Percentiles rank a stretch among this genome's conserved stretches.
These are phyloP conservation scores for Termitomyces sp. DNA, from an alignment of 768 basidiomycete genomes.

Conservation along the genomic window DNA sequence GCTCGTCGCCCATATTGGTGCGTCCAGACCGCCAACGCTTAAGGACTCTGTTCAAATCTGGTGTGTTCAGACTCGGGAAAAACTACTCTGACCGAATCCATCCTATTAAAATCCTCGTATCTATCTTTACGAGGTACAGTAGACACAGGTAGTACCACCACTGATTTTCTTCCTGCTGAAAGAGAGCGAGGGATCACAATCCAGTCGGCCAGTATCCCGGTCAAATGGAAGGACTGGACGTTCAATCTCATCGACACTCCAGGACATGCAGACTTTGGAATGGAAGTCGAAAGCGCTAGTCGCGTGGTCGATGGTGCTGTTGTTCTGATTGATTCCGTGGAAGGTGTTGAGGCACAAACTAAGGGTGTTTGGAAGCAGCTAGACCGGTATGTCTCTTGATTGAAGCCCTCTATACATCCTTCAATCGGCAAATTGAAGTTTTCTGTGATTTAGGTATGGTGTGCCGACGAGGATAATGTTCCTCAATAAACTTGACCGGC, in stretches of 20 bases:
- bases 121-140: conserved; percentile 73
- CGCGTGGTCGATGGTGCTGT: conserved; percentile 87
- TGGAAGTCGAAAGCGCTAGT: conserved; percentile 93
- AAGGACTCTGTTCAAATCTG: neutral
- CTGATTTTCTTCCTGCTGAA: conserved; percentile 86
- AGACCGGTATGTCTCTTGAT: conserved; percentile 56
- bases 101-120: conserved; percentile 70
- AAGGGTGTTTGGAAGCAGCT: conserved; percentile 85
- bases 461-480: conserved; percentile 77
- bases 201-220: conserved; percentile 87
- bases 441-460: conserved; percentile 48
- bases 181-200: conserved; percentile 89
- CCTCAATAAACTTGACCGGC: conserved; percentile 83
- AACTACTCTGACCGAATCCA: conserved; percentile 85
- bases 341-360: conserved; percentile 89
- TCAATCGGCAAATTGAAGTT: neutral
- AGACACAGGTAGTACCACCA: conserved; percentile 86
- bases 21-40: conserved; percentile 11
- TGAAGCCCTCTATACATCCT: conserved; percentile 17
- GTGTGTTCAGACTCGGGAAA: conserved; percentile 70
- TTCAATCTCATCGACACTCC: conserved; percentile 90
- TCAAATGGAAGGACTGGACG: conserved; percentile 78
- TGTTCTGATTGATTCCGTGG: conserved; percentile 84
- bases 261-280: conserved; percentile 93
- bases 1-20: conserved; percentile 86